Evolutionary conservation across 352 stramenopile species (phyloP).

Genomic region (Discostella stelligera): DNA sequence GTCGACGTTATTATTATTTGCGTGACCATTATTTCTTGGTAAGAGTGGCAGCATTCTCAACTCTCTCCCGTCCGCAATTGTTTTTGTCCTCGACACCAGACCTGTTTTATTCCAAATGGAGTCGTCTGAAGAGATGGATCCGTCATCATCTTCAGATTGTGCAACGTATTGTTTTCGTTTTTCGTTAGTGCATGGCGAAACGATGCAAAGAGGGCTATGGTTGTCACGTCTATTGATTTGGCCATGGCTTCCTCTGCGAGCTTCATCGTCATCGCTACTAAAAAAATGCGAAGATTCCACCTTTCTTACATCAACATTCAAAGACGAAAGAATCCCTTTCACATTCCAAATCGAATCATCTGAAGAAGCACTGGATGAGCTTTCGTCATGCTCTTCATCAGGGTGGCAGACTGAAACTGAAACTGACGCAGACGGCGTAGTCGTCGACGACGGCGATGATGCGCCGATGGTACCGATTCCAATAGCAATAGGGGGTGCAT

Average conservation of each 20-base stretch:
- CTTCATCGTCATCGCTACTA: not conserved
- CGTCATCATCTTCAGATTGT: slow-evolving; percentile 15
- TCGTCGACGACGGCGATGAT: not conserved
- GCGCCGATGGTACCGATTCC: not conserved
- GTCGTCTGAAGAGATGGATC: slow-evolving; percentile 29
- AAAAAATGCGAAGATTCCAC: not conserved
- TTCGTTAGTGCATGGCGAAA: not conserved
- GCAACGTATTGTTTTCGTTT: slow-evolving; percentile 4
- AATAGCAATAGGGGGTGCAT: no score
- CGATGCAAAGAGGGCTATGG: not conserved
- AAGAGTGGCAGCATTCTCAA: not conserved
- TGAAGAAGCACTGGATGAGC: slow-evolving; percentile 14
- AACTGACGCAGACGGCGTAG: not conserved
- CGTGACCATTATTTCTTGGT: not conserved
- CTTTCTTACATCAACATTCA: not conserved
- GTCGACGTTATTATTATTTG: not conserved
- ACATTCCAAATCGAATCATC: slow-evolving; percentile 27
- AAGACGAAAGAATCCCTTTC: not conserved
- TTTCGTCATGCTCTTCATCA: slow-evolving; percentile 18
- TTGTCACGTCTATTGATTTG: not conserved
- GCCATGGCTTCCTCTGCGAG: not conserved
- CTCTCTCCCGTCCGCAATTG: not conserved
- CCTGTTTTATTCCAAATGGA: slow-evolving; percentile 24
- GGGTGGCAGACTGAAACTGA: no score
- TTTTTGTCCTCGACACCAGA: not conserved